phyloP scores from a whole-genome alignment of 2,329 filamentous ascomycete genomes.

The Trichophyton schoenleinii region DNA sequence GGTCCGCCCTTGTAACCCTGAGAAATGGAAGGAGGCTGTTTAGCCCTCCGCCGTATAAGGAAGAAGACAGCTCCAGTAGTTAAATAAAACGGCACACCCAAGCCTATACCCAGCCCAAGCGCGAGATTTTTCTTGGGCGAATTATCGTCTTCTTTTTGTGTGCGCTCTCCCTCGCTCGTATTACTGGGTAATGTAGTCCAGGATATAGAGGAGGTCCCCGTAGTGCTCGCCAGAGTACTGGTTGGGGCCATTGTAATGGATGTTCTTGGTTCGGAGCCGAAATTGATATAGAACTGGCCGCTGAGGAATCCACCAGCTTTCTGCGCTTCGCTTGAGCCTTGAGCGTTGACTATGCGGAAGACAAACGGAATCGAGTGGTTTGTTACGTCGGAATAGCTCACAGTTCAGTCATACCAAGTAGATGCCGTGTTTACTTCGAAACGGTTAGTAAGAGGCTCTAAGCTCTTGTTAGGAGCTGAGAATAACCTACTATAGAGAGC shows the following conservation, averaged over 20 bases:
- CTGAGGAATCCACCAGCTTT: neutral
- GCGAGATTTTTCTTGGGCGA: neutral
- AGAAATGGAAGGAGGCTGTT: neutral
- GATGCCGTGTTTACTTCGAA: neutral
- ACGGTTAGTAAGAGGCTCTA: neutral
- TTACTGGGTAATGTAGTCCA: neutral
- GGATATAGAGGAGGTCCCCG: slow-evolving; percentile 17
- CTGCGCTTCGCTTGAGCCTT: neutral
- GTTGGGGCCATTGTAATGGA: slow-evolving; percentile 48
- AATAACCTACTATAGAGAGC: neutral
- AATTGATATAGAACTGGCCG: slow-evolving; percentile 2
- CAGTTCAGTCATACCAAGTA: neutral
- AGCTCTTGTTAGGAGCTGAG: neutral
- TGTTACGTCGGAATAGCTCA: neutral
- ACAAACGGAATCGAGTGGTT: neutral
- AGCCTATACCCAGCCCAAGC: neutral
- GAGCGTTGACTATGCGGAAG: neutral
- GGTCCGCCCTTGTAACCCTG: neutral
- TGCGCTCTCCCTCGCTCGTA: neutral
- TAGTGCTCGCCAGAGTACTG: slow-evolving; percentile 49
- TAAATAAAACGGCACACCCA: neutral
- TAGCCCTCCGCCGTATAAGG: neutral
- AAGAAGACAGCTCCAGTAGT: neutral
- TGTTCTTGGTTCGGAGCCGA: slow-evolving; percentile 34
- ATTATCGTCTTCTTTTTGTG: neutral